Evolutionary conservation across 371 early-diverging fungal genomes (phyloP), one percentile per base, ranked within the genome.

Genomic region (Batrachochytrium dendrobatidis): DNA sequence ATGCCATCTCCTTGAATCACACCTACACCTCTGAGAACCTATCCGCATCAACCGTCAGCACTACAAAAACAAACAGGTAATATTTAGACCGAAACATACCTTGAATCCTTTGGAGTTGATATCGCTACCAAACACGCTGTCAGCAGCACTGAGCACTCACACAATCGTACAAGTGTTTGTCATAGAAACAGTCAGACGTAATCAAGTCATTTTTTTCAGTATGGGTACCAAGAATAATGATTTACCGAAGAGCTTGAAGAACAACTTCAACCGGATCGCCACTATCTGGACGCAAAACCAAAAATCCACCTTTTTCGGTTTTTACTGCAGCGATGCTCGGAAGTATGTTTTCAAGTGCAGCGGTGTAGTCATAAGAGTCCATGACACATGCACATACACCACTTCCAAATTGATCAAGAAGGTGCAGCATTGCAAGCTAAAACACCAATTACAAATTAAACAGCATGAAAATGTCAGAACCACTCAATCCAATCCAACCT

Each of bases 1-100:
- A 91, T 80, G 20, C 86, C 90, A 60, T 91, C 92, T 43, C 92
- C 90, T 62, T 91, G 90, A 58, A 91, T 86, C 28, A 91, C 85
- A 46, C 83, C 74, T 33, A 61, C 67, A 15, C 69, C 69, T 17
- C 59, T 56, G 1, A 67, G 30, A 2, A 81, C 83, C 69, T 81
- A 79, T 76, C 66, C 86, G 0, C 88, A 88, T 61, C 82, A 84
- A 34, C 15, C 2, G 64, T 28, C 2, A 65, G 66, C 65, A 63
- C 28, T 17, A n/a, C n/a, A n/a, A n/a, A 51, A 18, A 18, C 51
- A 51, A 1, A 24, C 26, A 1, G 0, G 17, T 51, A n/a, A 18
- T 0, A 17, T 18, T 3, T 49, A 22, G 20, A 55, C 22, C 3
- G 20, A n/a, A 18, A 28, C 62, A 52, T 22, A 80, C 81, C 70